Evolutionary conservation across 148 eudicot species (phyloP).

Genomic region (Linanthus parryae): DNA sequence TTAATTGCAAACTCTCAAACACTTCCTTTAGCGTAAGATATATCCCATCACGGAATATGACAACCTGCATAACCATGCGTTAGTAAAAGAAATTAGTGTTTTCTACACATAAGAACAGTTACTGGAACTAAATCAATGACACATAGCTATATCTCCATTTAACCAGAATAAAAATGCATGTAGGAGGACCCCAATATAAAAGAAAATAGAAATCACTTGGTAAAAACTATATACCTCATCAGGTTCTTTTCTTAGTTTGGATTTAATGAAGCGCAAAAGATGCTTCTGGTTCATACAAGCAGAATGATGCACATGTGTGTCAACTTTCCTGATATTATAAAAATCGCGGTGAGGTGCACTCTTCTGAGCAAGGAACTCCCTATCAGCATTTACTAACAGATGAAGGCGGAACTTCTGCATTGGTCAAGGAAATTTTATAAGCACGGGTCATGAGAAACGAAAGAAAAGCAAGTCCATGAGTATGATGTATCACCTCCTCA

Average conservation of each 20-base stretch:
- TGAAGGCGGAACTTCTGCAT: conserved; percentile 85
- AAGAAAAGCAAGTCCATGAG: not conserved
- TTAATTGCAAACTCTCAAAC: conserved; percentile 76
- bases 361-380: conserved; percentile 76
- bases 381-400: conserved; percentile 77
- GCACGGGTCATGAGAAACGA: conserved; percentile 18
- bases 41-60: conserved; percentile 81
- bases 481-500: conserved; percentile 45
- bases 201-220: not conserved
- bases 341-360: conserved; percentile 86
- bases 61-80: conserved; percentile 56
- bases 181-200: not conserved
- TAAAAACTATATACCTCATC: conserved; percentile 52
- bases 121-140: conserved; percentile 1
- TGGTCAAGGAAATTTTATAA: conserved; percentile 26
- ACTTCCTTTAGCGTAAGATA: conserved; percentile 78
- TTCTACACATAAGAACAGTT: too few species aligned
- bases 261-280: conserved; percentile 74
- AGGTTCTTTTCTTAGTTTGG: conserved; percentile 70
- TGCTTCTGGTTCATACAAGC: conserved; percentile 93
- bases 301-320: conserved; percentile 86
- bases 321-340: conserved; percentile 78
- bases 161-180: not conserved
- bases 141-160: not conserved
- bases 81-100: too few species aligned